phyloP scores from a whole-genome alignment of 768 basidiomycete genomes.

The Trametes coccinea region DNA sequence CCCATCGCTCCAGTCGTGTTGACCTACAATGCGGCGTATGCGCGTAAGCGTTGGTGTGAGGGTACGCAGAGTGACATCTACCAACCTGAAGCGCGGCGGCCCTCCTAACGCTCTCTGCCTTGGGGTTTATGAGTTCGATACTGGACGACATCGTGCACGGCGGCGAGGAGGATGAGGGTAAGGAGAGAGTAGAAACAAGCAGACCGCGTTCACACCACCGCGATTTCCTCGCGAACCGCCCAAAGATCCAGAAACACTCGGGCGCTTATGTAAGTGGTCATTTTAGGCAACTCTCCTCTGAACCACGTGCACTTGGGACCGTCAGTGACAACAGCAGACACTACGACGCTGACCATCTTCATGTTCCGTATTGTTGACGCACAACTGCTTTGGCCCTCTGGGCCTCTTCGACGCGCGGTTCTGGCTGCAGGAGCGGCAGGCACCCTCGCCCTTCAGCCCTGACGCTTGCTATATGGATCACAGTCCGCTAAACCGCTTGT shows the following conservation, averaged over 20 bases:
- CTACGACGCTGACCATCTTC: no score
- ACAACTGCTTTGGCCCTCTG: no score
- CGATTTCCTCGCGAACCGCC: not conserved
- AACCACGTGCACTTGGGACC: no score
- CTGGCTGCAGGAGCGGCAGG: no score
- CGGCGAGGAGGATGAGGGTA: not conserved
- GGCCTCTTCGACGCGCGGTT: no score
- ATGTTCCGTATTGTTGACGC: no score
- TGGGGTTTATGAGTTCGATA: constrained; percentile 95
- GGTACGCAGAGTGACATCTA: not conserved
- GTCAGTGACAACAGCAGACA: no score
- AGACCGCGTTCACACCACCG: not conserved
- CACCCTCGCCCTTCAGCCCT: no score
- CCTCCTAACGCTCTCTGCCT: constrained; percentile 90
- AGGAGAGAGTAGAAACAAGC: not conserved
- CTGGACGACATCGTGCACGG: constrained; percentile 46
- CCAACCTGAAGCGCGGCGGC: constrained; percentile 90
- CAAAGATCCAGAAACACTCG: constrained; percentile 5
- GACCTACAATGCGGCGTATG: constrained; percentile 51
- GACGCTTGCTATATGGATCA: no score
- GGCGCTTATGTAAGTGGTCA: not conserved
- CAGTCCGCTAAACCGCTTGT: no score
- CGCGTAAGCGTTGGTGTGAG: constrained; percentile 15
- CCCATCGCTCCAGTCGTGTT: constrained; percentile 96
- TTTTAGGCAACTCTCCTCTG: no score